phyloP scores from a whole-genome alignment of 495 filamentous ascomycete species.

The Gamarada debralockiae region DNA sequence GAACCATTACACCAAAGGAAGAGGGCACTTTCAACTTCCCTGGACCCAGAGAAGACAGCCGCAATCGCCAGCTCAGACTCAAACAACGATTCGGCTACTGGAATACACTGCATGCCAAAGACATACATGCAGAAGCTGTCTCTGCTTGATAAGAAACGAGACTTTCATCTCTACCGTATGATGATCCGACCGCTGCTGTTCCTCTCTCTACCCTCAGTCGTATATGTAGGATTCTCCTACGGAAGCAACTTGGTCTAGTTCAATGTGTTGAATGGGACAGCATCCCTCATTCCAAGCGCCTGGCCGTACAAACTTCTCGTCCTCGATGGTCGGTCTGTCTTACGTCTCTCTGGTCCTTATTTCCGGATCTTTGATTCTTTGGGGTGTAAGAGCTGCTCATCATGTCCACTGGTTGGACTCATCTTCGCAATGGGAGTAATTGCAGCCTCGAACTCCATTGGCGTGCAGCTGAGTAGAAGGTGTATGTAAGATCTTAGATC shows the following conservation, averaged over 20 bases:
- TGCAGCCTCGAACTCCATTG: conserved; percentile 53
- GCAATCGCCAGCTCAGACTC: neutral
- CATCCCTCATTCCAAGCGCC: conserved; percentile 54
- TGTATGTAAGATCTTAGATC: too few species aligned
- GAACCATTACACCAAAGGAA: conserved; percentile 10
- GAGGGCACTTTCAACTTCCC: neutral
- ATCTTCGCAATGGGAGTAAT: conserved; percentile 60
- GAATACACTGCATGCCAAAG: conserved; percentile 25
- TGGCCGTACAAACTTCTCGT: too few species aligned
- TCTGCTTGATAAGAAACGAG: conserved; percentile 43
- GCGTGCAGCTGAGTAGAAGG: conserved; percentile 54
- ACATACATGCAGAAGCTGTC: conserved; percentile 54
- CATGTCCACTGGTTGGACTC: conserved; percentile 59
- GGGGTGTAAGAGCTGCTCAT: conserved; percentile 66
- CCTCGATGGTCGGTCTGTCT: conserved; percentile 56
- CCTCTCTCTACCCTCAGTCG: conserved; percentile 57
- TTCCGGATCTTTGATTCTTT: conserved; percentile 55
- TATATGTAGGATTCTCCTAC: conserved; percentile 64
- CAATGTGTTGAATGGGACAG: conserved; percentile 63
- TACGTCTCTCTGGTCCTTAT: conserved; percentile 57
- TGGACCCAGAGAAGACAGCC: conserved; percentile 7
- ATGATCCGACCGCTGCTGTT: conserved; percentile 34
- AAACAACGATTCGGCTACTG: neutral
- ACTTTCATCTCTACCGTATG: conserved; percentile 39
- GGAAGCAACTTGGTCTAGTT: conserved; percentile 61